Evolutionary conservation across 1,139 yeast species (phyloP), one percentile per base, ranked within the genome.

Genomic region (Yamadazyma songkhlaensis): DNA sequence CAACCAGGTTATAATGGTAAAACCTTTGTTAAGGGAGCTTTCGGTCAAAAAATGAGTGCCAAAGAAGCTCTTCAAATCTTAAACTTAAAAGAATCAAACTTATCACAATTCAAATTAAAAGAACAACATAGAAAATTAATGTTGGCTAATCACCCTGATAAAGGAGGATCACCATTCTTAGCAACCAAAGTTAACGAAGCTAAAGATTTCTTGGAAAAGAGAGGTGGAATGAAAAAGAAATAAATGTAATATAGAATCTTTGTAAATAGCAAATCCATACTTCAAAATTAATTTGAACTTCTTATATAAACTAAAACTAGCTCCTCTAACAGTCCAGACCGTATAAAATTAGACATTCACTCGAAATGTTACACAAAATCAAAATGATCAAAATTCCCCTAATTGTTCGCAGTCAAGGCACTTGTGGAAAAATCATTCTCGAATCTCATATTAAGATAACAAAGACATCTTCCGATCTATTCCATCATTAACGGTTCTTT

Each of bases 171-270:
- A 13, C 92, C 97, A 28, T 90, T 79, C 55, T 62, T 92, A 57
- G 98, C 98, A 43, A 90, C 97, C 34, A 92, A 92, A 71, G 89
- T 92, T 50, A 92, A 92, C 60, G 97, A 92, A 66, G 97, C 98
- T 38, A 92, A 92, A 62, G 96, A 89, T 54, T 83, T 89, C 58
- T 72, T 92, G 57, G 95, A 87, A 50, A 89, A 88, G 67, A 79
- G 90, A 58, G 88, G 88, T 29, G 79, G 79, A 10, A 53, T 77
- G 67, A 73, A 71, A 55, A 60, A 64, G 48, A 67, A 67, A 55
- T 66, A 50, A 38, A 11, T 31, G 41, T 38, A 38, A 22, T 11
- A 32, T 35, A 29, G 32, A 13, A 22, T 13, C 17, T 21, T 32
- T 27, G 29, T 34, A 29, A 29, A 34, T 23, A 34, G 32, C 6